Evolutionary conservation across 2,329 filamentous ascomycete species (phyloP), one percentile per base, ranked within the genome.

Genomic region (Dactylonectria estremocensis): DNA sequence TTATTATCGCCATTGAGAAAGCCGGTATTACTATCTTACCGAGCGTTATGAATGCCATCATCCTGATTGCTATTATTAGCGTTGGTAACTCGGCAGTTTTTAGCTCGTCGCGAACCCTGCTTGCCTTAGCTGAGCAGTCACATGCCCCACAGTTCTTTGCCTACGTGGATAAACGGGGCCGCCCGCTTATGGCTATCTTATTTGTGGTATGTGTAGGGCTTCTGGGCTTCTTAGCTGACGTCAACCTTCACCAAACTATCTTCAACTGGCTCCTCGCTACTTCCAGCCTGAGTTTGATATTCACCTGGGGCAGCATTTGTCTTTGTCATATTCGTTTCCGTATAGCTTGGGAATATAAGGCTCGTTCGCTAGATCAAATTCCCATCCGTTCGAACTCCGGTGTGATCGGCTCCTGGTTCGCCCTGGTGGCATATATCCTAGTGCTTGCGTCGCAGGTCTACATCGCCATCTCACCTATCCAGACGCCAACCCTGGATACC

Each of bases 21-120:
- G 94, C 94, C 3, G 92, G 93, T 13, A 96, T 97, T 74, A 83
- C 88, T 33, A 90, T 92, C 2, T 87, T 97, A 4, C 93, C 94
- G 1, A 95, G 92, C 1, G 88, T 97, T 53, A 96, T 98, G 92
- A 98, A 98, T 80, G 91, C 90, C 18, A 94, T 98, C 66, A 97
- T 98, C 78, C 90, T 98, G 74, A 90, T 97, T 69, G 92, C 95
- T 18, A 93, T 97, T 22, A 85, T 97, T 20, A 96, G 94, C 1
- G 95, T 97, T 64, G 94, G 95, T 61, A 97, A 97, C 80, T 95
- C 93, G 4, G 91, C 95, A 68, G 92, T 98, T 67, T 98, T 97
- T 77, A 95, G 94, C 33, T 95, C 94, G 16, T 96, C 93, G 2
- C 91, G 40, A 43, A 43, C 40, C 40, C 40, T 43, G 2, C 40